A percentile compares a stretch with the other conserved stretches of the same genome.
These are phyloP conservation scores for Cupressus sempervirens DNA, from an alignment of 75 land plant species.

Conservation along the genomic window DNA sequence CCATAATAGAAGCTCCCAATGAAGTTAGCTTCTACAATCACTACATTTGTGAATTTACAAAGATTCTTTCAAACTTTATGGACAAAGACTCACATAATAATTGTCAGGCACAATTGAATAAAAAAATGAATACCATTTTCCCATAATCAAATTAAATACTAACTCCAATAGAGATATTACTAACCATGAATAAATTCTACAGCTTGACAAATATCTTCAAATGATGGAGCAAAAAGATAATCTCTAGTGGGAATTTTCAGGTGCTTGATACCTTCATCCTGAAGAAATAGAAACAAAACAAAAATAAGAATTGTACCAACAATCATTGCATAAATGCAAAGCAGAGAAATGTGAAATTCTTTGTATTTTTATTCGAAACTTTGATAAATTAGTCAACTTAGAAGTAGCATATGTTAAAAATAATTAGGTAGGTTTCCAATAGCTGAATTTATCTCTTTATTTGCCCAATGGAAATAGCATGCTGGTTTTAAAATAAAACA, in stretches of 20 bases:
- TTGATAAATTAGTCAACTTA: background rate
- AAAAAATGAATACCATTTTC: background rate
- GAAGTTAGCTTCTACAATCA: background rate
- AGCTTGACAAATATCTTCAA: slow-evolving; percentile 60
- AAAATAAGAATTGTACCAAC: background rate
- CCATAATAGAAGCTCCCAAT: background rate
- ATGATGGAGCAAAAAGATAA: slow-evolving; percentile 81
- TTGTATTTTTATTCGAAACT: background rate
- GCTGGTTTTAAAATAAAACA: no score
- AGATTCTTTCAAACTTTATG: background rate
- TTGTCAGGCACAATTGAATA: background rate
- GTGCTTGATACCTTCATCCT: slow-evolving; percentile 70
- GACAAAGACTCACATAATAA: background rate
- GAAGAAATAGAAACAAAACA: slow-evolving; percentile 5
- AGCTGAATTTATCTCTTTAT: background rate
- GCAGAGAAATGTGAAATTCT: no score
- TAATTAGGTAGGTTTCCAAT: background rate
- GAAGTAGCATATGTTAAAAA: background rate
- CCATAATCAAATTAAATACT: background rate
- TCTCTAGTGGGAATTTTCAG: slow-evolving; percentile 90
- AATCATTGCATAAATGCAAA: background rate
- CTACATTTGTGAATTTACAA: background rate
- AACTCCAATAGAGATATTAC: slow-evolving; percentile 8
- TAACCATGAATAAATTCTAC: slow-evolving; percentile 85
- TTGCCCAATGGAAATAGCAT: background rate